Conservation (phyloP, 768 basidiomycete genomes). For the Tubosaeta sp. region DNA sequence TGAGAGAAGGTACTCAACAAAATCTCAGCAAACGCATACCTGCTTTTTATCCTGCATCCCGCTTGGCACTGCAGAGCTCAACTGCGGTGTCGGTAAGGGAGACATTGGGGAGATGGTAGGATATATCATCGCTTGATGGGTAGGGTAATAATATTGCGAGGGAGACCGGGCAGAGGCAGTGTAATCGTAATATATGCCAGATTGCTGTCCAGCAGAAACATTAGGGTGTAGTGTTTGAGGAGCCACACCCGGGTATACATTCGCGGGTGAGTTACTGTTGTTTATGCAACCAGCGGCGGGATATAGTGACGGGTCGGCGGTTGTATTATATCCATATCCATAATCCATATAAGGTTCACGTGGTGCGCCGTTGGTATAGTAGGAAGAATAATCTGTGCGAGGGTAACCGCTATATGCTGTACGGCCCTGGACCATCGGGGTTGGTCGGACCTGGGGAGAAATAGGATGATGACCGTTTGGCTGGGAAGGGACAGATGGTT, state of each 20-base stretch:
- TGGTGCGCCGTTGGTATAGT: slow-evolving; percentile 49
- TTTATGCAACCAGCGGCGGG: slow-evolving; percentile 40
- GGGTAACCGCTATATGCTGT: slow-evolving; percentile 48
- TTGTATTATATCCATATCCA: slow-evolving; percentile 51
- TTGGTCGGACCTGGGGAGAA: slow-evolving; percentile 38
- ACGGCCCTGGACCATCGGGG: slow-evolving; percentile 42
- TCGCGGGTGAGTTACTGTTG: slow-evolving; percentile 39
- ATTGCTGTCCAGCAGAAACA: slow-evolving; percentile 42
- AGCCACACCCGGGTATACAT: slow-evolving; percentile 46
- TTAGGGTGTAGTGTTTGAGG: slow-evolving; percentile 42
- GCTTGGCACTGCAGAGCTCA: slow-evolving; percentile 37
- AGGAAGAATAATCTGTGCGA: slow-evolving; percentile 55
- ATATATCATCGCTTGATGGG: slow-evolving; percentile 57
- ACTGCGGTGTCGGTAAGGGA: slow-evolving; percentile 49
- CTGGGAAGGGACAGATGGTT: slow-evolving; percentile 28
- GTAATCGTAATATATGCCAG: slow-evolving; percentile 59
- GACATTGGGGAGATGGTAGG: slow-evolving; percentile 49
- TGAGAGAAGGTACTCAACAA: slow-evolving; percentile 9
- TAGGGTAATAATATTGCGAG: slow-evolving; percentile 59
- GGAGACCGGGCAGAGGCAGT: slow-evolving; percentile 42
- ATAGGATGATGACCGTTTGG: slow-evolving; percentile 27
- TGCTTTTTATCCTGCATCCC: slow-evolving; percentile 55
- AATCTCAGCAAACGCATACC: slow-evolving; percentile 33
- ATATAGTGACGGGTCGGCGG: slow-evolving; percentile 50
- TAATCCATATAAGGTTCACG: slow-evolving; percentile 53